phyloP scores from a whole-genome alignment of 352 stramenopile species.

The Aphanomyces invadans region DNA sequence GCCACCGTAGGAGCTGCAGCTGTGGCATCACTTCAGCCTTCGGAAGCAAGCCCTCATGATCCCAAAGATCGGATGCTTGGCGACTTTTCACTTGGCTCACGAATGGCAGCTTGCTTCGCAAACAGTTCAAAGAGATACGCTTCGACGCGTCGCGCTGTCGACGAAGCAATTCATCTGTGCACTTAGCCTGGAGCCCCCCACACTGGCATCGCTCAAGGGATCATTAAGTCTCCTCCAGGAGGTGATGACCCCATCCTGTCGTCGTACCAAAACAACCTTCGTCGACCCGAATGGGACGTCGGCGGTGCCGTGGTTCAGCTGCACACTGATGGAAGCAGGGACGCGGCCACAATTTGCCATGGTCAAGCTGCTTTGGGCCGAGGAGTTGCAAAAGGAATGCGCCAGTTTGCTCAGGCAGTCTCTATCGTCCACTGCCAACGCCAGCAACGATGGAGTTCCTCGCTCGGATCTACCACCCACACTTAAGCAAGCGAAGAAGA shows the following conservation, averaged over 20 bases:
- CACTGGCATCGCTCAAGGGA: not conserved
- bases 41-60: conserved; percentile 27
- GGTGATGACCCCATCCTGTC: not conserved
- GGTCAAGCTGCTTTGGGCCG: conserved; percentile 57
- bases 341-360: conserved; percentile 41
- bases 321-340: not conserved
- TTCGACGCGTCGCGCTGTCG: not conserved
- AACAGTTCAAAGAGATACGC: conserved; percentile 19
- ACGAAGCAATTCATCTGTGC: conserved; percentile 21
- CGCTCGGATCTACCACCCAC: too few species aligned
- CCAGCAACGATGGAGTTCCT: too few species aligned
- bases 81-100: conserved; percentile 37
- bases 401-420: conserved; percentile 43
- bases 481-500: conserved; percentile 3
- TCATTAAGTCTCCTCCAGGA: conserved; percentile 18
- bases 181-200: conserved; percentile 1
- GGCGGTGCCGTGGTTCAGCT: conserved; percentile 22
- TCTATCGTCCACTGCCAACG: not conserved
- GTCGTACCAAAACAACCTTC: not conserved
- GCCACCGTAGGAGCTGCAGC: conserved; percentile 46
- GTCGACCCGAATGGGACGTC: too few species aligned
- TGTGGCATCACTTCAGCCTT: conserved; percentile 53
- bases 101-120: conserved; percentile 38
- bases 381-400: conserved; percentile 65
- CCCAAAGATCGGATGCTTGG: conserved; percentile 37